Conservation (phyloP, 192 early-diverging fungal species). For the Chytriomyces sp. region DNA sequence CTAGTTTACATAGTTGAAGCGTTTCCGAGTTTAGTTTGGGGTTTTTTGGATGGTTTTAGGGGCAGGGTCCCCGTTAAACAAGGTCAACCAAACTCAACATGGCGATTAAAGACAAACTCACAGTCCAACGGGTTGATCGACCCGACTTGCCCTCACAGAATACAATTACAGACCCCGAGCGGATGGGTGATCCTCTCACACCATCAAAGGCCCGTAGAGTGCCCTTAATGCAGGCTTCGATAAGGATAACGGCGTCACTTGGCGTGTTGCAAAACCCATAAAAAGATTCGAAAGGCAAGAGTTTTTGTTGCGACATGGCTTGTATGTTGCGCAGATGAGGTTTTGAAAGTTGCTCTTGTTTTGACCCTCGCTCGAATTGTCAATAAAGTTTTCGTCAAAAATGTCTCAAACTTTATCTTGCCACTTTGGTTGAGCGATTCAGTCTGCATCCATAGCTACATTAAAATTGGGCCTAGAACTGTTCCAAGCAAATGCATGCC, state of each 20-base stretch:
- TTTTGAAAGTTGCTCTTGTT: too few relatives aligned
- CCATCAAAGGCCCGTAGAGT: neutral
- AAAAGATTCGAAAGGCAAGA: too few relatives aligned
- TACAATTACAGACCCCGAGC: neutral
- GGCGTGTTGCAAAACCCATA: too few relatives aligned
- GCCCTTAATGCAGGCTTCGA: constrained; percentile 1
- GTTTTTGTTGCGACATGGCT: too few relatives aligned
- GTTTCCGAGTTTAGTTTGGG: too few relatives aligned
- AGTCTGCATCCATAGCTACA: neutral
- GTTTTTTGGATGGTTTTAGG: too few relatives aligned
- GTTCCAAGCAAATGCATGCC: neutral
- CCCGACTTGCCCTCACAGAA: neutral
- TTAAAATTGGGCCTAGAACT: too few relatives aligned
- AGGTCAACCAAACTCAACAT: too few relatives aligned
- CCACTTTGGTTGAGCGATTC: neutral
- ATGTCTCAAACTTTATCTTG: neutral
- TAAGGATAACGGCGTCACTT: neutral
- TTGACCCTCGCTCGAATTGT: too few relatives aligned
- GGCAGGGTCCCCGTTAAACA: too few relatives aligned
- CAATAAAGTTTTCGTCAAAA: neutral
- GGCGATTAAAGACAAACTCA: neutral
- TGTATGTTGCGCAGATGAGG: too few relatives aligned
- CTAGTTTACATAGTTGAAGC: neutral
- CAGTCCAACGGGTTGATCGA: neutral
- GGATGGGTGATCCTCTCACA: neutral